Evolutionary conservation across 2,329 filamentous ascomycete species (phyloP).

Genomic region (Neonectria ditissima): DNA sequence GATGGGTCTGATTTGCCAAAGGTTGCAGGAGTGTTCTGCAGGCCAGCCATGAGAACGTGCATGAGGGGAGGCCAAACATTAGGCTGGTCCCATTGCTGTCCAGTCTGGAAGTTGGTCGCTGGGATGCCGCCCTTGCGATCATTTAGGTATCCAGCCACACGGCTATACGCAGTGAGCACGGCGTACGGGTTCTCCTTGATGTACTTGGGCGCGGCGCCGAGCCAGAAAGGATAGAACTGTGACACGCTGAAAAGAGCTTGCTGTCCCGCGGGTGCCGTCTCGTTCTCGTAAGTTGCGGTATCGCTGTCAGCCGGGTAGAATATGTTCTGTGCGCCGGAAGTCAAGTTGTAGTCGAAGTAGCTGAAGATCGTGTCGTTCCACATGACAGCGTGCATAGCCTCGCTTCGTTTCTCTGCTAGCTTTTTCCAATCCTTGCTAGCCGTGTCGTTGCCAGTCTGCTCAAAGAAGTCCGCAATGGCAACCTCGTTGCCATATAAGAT

Average conservation of each 20-base stretch:
- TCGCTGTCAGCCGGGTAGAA: conserved; percentile 64
- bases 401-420: conserved; percentile 64
- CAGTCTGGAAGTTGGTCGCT: conserved; percentile 70
- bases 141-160: conserved; percentile 65
- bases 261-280: conserved; percentile 62
- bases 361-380: conserved; percentile 73
- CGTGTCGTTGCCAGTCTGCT: conserved; percentile 61
- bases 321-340: conserved; percentile 65
- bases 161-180: conserved; percentile 65
- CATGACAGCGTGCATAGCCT: conserved; percentile 71
- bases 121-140: conserved; percentile 67
- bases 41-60: conserved; percentile 72
- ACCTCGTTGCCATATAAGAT: conserved; percentile 76
- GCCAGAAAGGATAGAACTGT: conserved; percentile 78
- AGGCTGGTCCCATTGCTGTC: conserved; percentile 77
- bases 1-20: conserved; percentile 65
- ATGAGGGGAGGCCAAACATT: conserved; percentile 78
- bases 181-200: conserved; percentile 70
- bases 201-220: conserved; percentile 68
- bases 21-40: conserved; percentile 69
- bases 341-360: conserved; percentile 79
- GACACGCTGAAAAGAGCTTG: conserved; percentile 69
- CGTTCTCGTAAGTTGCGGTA: conserved; percentile 43
- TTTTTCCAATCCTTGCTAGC: conserved; percentile 62
- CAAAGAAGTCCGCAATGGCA: conserved; percentile 67